Conservation (phyloP, 371 early-diverging fungal species). For the Entomophthora muscae region DNA sequence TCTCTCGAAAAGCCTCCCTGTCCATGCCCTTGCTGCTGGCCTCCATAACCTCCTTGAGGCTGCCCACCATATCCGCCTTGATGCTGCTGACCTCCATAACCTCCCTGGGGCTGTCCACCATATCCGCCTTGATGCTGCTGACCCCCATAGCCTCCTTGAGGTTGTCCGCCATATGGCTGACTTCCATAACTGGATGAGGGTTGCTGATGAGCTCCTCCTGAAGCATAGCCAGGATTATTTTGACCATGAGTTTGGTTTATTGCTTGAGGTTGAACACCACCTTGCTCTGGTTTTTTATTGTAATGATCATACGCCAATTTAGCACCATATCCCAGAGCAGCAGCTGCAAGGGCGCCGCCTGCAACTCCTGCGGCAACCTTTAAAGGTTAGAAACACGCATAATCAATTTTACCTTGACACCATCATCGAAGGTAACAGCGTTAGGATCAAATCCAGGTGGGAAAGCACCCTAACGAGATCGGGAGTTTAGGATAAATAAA, state of each 20-base stretch:
- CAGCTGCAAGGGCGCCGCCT: slow-evolving; percentile 8
- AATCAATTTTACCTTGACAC: background rate
- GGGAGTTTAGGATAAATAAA: background rate
- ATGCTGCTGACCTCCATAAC: too few species aligned
- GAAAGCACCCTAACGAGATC: slow-evolving; percentile 4
- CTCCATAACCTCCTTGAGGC: too few species aligned
- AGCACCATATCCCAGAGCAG: slow-evolving; percentile 9
- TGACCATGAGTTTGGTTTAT: background rate
- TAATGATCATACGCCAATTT: slow-evolving; percentile 10
- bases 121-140: slow-evolving; percentile 2
- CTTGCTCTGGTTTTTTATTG: slow-evolving; percentile 4
- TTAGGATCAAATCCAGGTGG: slow-evolving; percentile 9
- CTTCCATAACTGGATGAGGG: background rate
- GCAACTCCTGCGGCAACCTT: slow-evolving; percentile 8
- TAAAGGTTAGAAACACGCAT: background rate
- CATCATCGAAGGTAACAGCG: background rate
- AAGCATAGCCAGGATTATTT: background rate
- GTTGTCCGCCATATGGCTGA: background rate
- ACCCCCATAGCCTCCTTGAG: slow-evolving; percentile 13
- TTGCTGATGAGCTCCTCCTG: background rate
- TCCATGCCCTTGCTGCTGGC: background rate
- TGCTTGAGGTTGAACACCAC: background rate
- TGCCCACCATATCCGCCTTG: too few species aligned
- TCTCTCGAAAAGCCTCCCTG: background rate
- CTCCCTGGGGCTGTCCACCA: too few species aligned